phyloP scores from a whole-genome alignment of 2,329 filamentous ascomycete genomes.

The Pleoardoris graminearum region DNA sequence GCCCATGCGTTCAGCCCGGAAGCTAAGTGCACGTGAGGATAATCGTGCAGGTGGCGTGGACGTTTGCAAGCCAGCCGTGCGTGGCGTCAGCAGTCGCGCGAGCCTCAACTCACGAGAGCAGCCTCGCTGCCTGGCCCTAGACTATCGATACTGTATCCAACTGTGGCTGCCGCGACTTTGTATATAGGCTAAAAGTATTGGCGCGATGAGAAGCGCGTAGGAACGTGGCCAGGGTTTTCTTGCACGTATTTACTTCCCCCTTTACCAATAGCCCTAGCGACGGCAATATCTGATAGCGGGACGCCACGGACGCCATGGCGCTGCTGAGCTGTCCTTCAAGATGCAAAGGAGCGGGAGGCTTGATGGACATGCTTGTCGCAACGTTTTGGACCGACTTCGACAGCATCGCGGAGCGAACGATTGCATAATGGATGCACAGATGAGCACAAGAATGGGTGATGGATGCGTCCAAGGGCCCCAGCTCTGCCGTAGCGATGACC shows the following conservation, averaged over 20 bases:
- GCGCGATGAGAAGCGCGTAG: neutral
- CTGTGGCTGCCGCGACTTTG: neutral
- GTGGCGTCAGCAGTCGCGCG: neutral
- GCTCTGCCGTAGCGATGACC: neutral
- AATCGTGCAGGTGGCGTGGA: neutral
- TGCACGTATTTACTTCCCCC: too few species aligned
- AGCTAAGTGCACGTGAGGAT: neutral
- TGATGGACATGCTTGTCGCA: slow-evolving; percentile 5
- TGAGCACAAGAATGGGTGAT: neutral
- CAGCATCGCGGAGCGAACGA: neutral
- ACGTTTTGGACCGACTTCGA: slow-evolving; percentile 3
- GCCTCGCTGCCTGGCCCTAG: neutral
- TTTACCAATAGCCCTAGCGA: too few species aligned
- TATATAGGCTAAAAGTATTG: neutral
- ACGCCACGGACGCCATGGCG: neutral
- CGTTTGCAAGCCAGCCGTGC: neutral
- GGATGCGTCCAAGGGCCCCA: neutral
- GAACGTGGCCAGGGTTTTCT: neutral
- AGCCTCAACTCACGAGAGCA: neutral
- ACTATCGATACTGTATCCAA: too few species aligned
- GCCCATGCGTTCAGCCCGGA: neutral
- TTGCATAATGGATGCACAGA: slow-evolving; percentile 3
- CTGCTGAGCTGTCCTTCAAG: neutral
- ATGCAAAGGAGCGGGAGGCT: slow-evolving; percentile 1
- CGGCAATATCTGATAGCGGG: too few species aligned